Conservation (phyloP, 1,139 yeast genomes). For the Saccharomyces hybrid region DNA sequence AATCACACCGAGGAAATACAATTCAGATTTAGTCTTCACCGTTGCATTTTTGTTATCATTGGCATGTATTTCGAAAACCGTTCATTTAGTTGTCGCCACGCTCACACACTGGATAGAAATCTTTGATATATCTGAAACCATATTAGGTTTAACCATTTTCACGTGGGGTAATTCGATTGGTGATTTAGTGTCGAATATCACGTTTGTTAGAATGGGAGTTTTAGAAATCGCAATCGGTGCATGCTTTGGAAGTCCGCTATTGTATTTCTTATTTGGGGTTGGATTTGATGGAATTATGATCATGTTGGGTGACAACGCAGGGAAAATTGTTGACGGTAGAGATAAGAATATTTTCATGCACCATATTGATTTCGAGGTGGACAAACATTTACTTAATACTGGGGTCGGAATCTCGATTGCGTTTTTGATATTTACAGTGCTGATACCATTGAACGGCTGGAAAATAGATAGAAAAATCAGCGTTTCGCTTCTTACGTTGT, state of each 20-base stretch:
- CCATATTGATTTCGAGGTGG: slow-evolving; percentile 36
- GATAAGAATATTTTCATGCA: slow-evolving; percentile 2
- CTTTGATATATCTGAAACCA: slow-evolving; percentile 64
- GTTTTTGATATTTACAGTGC: slow-evolving; percentile 44
- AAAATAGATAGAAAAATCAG: slow-evolving; percentile 55
- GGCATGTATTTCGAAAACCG: slow-evolving; percentile 67
- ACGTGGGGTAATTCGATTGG: slow-evolving; percentile 90
- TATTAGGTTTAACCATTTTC: slow-evolving; percentile 76
- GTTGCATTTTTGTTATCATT: slow-evolving; percentile 65
- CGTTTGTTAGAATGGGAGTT: slow-evolving; percentile 79
- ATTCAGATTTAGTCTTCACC: slow-evolving; percentile 37
- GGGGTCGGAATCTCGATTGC: slow-evolving; percentile 47
- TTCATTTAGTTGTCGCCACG: slow-evolving; percentile 66
- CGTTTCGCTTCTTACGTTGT: slow-evolving; percentile 14
- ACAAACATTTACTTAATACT: slow-evolving; percentile 44
- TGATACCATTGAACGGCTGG: slow-evolving; percentile 64
- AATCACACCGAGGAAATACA: slow-evolving; percentile 8
- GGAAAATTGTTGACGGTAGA: slow-evolving; percentile 1
- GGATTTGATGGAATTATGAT: slow-evolving; percentile 60
- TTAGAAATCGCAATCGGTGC: slow-evolving; percentile 95
- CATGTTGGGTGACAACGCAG: slow-evolving; percentile 22
- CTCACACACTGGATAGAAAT: slow-evolving; percentile 57
- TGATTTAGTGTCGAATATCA: slow-evolving; percentile 76
- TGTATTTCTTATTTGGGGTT: slow-evolving; percentile 54
- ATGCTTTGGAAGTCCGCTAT: slow-evolving; percentile 87